Evolutionary conservation across 2,329 filamentous ascomycete genomes (phyloP).

Genomic region (Fusarium oxysporum): DNA sequence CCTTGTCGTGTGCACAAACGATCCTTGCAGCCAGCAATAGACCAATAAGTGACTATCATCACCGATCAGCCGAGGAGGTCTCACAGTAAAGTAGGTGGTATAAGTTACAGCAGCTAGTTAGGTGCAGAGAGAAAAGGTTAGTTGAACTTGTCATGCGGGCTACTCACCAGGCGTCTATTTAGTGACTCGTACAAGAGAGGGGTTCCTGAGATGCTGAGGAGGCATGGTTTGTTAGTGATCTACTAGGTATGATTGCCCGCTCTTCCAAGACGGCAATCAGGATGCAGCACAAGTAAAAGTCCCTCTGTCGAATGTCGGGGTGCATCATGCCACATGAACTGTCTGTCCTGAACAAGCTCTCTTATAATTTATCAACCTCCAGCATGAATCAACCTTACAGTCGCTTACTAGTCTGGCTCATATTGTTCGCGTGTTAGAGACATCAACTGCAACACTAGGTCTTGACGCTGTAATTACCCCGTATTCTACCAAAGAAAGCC

Average conservation of each 20-base stretch:
- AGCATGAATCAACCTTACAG: neutral
- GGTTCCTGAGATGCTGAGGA: slow-evolving; percentile 15
- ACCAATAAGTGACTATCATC: slow-evolving; percentile 7
- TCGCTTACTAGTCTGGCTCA: neutral
- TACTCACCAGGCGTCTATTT: slow-evolving; percentile 2
- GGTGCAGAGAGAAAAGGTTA: slow-evolving; percentile 9
- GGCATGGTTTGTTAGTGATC: slow-evolving; percentile 15
- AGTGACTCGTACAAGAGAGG: slow-evolving; percentile 14
- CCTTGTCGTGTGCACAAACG: slow-evolving; percentile 29
- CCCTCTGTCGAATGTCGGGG: neutral
- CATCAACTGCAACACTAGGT: neutral
- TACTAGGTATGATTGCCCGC: neutral
- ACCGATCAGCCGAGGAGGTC: slow-evolving; percentile 10
- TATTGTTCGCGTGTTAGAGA: neutral
- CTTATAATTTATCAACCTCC: neutral
- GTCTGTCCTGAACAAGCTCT: neutral
- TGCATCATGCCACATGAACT: slow-evolving; percentile 24
- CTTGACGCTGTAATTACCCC: neutral
- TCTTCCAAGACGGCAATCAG: slow-evolving; percentile 9
- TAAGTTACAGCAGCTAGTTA: neutral
- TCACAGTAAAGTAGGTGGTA: neutral
- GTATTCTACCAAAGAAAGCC: neutral
- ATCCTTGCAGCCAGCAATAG: slow-evolving; percentile 28
- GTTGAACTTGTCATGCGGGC: slow-evolving; percentile 15
- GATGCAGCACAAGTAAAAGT: neutral